phyloP scores from a whole-genome alignment of 768 basidiomycete genomes.

The Dacryopinax spathularia region DNA sequence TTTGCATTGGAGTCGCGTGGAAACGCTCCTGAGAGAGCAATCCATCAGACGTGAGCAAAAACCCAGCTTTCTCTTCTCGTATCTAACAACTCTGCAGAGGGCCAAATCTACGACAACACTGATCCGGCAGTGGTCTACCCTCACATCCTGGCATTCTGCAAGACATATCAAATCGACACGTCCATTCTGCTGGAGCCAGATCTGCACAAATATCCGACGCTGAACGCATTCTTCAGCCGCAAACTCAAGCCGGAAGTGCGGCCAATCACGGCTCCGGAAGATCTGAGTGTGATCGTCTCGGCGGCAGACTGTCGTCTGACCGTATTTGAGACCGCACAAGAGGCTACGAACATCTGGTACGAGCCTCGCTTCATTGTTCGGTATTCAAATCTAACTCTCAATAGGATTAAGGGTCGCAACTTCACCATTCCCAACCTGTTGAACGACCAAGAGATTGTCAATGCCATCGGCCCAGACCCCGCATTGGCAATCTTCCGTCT shows the following conservation, averaged over 20 bases:
- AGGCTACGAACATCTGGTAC: conserved; percentile 57
- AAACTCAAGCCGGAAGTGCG: conserved; percentile 46
- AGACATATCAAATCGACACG: conserved; percentile 39
- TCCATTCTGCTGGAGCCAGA: conserved; percentile 53
- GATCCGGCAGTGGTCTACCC: conserved; percentile 12
- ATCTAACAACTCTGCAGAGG: conserved; percentile 4
- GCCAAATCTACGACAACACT: conserved; percentile 8
- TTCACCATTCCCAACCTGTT: conserved; percentile 56
- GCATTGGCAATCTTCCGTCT: conserved; percentile 55
- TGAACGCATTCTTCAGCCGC: conserved; percentile 69
- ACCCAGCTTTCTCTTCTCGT: not conserved
- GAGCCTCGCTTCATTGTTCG: conserved; percentile 5
- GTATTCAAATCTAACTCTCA: not conserved
- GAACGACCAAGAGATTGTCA: conserved; percentile 30
- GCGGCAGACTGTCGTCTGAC: conserved; percentile 64
- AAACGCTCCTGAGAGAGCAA: conserved; percentile 38
- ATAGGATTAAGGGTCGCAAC: conserved; percentile 52
- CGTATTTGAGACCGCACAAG: conserved; percentile 43
- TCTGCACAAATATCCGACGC: conserved; percentile 43
- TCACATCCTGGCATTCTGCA: conserved; percentile 28
- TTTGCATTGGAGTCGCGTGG: conserved; percentile 35
- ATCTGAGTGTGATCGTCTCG: conserved; percentile 41
- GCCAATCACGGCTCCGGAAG: conserved; percentile 41
- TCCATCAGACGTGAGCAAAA: conserved; percentile 32
- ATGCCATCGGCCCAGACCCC: conserved; percentile 21